Percentiles rank a stretch among this genome's conserved stretches.
Evolutionary conservation across 768 basidiomycete genomes (phyloP).

Genomic region (Butyriboletus loyo): DNA sequence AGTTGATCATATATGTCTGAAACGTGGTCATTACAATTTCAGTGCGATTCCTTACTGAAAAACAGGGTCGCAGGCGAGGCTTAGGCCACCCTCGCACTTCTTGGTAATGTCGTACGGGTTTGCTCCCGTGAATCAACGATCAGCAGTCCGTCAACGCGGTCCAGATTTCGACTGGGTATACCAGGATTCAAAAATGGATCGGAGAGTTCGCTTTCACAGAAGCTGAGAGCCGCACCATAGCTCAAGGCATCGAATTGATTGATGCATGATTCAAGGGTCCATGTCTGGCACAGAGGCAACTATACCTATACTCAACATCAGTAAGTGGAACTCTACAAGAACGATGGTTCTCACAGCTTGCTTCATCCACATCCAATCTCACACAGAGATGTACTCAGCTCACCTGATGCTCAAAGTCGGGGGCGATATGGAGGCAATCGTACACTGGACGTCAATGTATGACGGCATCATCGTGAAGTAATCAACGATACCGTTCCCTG

Average conservation of each 20-base stretch:
- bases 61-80: constrained; percentile 58
- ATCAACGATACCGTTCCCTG: constrained; percentile 42
- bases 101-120: constrained; percentile 68
- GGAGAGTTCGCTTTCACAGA: constrained; percentile 50
- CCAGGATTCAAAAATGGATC: constrained; percentile 26
- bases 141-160: background rate
- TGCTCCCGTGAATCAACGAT: constrained; percentile 27
- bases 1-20: constrained; percentile 53
- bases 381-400: background rate
- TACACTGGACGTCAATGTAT: constrained; percentile 52
- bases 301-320: constrained; percentile 31
- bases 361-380: constrained; percentile 33
- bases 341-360: constrained; percentile 27
- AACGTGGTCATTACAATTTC: background rate
- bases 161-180: background rate
- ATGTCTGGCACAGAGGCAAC: constrained; percentile 66
- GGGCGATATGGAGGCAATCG: constrained; percentile 38
- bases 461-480: constrained; percentile 35
- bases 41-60: constrained; percentile 33
- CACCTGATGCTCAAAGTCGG: constrained; percentile 27
- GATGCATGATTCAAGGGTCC: constrained; percentile 55
- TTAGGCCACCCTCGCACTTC: constrained; percentile 47
- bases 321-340: background rate
- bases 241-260: constrained; percentile 61
- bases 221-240: constrained; percentile 61